Conservation (phyloP, 805 yeast genomes). For the Lipomyces yamanashiensis region DNA sequence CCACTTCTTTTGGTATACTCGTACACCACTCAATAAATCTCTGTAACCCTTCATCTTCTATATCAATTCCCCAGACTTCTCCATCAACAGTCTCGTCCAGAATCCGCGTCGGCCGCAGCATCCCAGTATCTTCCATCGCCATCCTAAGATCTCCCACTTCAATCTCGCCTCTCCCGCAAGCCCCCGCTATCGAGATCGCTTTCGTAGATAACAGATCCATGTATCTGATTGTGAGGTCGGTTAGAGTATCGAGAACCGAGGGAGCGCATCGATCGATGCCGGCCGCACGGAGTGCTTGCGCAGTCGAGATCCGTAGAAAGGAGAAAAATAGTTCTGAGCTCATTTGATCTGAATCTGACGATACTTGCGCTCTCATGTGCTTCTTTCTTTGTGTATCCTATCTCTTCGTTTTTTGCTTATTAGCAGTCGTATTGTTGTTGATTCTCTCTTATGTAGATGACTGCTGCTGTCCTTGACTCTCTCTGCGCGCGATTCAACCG, state of each 20-base stretch:
- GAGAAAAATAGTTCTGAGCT: constrained; percentile 31
- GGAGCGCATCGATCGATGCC: constrained; percentile 86
- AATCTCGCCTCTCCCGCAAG: constrained; percentile 54
- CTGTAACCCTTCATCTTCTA: constrained; percentile 32
- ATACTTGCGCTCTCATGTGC: no score
- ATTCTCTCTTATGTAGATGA: no score
- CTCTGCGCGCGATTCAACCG: no score
- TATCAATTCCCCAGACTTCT: constrained; percentile 24
- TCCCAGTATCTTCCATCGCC: constrained; percentile 64
- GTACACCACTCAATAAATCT: constrained; percentile 34
- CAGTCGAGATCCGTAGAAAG: constrained; percentile 30
- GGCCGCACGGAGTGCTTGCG: constrained; percentile 68
- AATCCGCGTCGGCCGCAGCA: constrained; percentile 57
- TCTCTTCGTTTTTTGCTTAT: no score
- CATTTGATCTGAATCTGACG: constrained; percentile 10
- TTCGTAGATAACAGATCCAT: constrained; percentile 59
- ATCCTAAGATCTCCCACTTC: constrained; percentile 70
- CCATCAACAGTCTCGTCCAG: constrained; percentile 30
- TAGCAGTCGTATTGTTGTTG: not conserved
- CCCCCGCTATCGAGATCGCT: constrained; percentile 55
- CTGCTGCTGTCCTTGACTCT: no score
- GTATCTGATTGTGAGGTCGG: constrained; percentile 74
- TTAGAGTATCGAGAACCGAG: constrained; percentile 69
- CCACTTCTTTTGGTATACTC: constrained; percentile 17
- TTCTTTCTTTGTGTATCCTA: not conserved